phyloP scores from a whole-genome alignment of 176 grass and related monocot genomes.

The Saccharum spontaneum region DNA sequence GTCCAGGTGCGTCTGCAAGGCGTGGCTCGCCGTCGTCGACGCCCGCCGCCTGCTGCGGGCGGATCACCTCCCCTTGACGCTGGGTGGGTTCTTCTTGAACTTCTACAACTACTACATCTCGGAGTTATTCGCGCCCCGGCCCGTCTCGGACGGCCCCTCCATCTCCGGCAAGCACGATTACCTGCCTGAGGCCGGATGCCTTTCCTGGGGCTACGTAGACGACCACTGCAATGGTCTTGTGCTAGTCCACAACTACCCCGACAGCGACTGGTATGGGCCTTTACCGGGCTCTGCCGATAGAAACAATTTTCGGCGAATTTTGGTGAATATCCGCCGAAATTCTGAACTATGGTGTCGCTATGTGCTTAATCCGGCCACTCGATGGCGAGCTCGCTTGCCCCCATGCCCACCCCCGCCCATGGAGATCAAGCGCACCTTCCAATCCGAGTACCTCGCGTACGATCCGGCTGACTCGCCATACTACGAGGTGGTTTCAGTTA shows the following conservation, averaged over 20 bases:
- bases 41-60: too few species aligned
- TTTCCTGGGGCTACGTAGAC: not conserved
- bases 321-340: too few species aligned
- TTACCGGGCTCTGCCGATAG: too few species aligned
- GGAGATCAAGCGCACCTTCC: not conserved
- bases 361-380: not conserved
- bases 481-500: not conserved
- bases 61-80: too few species aligned
- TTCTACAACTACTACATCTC: too few species aligned
- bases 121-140: too few species aligned
- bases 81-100: too few species aligned
- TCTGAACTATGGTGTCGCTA: too few species aligned
- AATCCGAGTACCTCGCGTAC: not conserved
- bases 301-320: too few species aligned
- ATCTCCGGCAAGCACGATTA: not conserved
- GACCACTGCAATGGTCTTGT: not conserved
- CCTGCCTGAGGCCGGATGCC: not conserved
- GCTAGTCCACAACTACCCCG: too few species aligned
- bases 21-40: not conserved
- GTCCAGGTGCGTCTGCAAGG: conserved; percentile 3
- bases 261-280: too few species aligned
- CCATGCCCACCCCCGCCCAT: not conserved
- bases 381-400: not conserved
- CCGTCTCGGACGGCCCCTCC: too few species aligned
- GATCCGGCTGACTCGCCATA: not conserved